phyloP scores from a whole-genome alignment of 148 eudicot genomes.

The Fagopyrum homotropicum region DNA sequence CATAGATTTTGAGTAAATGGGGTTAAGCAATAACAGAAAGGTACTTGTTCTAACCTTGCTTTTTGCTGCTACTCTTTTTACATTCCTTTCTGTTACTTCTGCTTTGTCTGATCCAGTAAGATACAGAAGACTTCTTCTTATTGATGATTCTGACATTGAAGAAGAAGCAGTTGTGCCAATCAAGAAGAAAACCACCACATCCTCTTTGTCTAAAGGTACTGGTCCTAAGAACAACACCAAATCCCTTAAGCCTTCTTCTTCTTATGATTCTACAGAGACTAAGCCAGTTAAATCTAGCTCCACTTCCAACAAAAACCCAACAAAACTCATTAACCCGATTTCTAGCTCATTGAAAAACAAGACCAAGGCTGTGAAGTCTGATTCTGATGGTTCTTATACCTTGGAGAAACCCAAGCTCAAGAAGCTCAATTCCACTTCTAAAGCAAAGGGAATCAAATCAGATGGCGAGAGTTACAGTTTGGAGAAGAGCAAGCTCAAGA shows the following conservation, averaged over 20 bases:
- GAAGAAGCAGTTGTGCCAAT: conserved; percentile 17
- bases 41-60: conserved; percentile 23
- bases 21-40: conserved; percentile 18
- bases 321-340: conserved; percentile 30
- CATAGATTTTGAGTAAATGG: not conserved
- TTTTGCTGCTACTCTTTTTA: conserved; percentile 17
- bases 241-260: conserved; percentile 20
- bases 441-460: conserved; percentile 17
- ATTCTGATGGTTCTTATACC: not conserved
- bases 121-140: conserved; percentile 22
- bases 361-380: conserved; percentile 27
- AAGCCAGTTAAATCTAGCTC: conserved; percentile 29
- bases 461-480: conserved; percentile 7
- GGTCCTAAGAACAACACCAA: conserved; percentile 39
- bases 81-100: conserved; percentile 23
- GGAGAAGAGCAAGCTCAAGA: conserved; percentile 45
- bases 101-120: conserved; percentile 14
- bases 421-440: conserved; percentile 49
- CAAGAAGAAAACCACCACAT: conserved; percentile 29
- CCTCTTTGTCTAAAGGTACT: not conserved
- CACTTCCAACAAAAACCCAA: conserved; percentile 19
- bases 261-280: conserved; percentile 28
- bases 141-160: conserved; percentile 16
- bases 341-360: conserved; percentile 25
- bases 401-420: conserved; percentile 41